phyloP scores from a whole-genome alignment of 495 filamentous ascomycete genomes.

The Staphylotrichum longicolle region DNA sequence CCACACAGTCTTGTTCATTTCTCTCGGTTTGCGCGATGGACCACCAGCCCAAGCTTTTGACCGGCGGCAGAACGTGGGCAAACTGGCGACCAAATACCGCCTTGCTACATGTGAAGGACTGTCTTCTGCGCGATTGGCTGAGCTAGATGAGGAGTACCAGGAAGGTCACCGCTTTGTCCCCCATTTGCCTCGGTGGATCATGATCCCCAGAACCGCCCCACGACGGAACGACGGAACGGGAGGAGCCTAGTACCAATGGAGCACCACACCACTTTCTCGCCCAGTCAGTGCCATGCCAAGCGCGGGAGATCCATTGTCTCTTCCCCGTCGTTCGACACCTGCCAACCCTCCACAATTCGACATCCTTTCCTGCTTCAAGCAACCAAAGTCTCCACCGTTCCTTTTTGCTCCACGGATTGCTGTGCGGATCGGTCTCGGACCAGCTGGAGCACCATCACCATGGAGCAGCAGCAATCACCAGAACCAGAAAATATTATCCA shows the following conservation, averaged over 20 bases:
- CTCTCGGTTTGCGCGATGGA: no score
- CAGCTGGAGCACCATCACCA: not conserved
- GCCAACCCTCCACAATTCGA: not conserved
- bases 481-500: not conserved
- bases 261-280: not conserved
- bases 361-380: no score
- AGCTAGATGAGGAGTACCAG: no score
- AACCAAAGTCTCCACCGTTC: not conserved
- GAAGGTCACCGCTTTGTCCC: not conserved
- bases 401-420: not conserved
- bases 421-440: not conserved
- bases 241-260: constrained; percentile 5
- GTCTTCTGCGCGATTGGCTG: no score
- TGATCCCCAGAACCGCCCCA: constrained; percentile 4
- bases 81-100: not conserved
- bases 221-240: constrained; percentile 6
- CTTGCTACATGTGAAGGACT: not conserved
- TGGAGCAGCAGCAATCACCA: constrained; percentile 1
- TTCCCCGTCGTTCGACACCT: not conserved
- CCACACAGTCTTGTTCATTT: no score
- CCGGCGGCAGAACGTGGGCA: no score
- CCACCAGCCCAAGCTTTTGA: no score
- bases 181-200: not conserved
- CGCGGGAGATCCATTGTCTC: not conserved
- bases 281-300: not conserved